Conservation (phyloP, 306 rosid species). For the Citrullus colocynthis region DNA sequence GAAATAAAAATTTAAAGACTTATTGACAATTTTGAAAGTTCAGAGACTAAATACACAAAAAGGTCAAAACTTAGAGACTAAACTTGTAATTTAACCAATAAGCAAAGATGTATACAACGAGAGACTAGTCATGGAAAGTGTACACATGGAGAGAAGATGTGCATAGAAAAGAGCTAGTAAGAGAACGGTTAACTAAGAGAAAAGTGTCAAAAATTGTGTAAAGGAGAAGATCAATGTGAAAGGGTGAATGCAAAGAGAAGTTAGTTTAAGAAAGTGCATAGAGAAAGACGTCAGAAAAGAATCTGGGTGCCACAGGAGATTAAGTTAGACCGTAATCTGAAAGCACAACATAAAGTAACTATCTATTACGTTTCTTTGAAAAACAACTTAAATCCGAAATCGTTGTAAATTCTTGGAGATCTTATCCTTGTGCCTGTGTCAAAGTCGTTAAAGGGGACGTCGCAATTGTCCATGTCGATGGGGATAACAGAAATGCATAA, state of each 20-base stretch:
- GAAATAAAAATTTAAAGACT: too few relatives aligned
- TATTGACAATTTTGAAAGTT: too few relatives aligned
- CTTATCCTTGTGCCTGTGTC: not conserved
- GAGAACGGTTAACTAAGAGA: not conserved
- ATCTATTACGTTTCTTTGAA: not conserved
- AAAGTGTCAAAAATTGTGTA: not conserved
- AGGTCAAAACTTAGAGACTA: too few relatives aligned
- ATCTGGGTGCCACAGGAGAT: not conserved
- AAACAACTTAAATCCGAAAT: not conserved
- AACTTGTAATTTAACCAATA: not conserved
- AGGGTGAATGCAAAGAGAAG: not conserved
- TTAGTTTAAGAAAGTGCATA: not conserved
- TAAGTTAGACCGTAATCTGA: not conserved
- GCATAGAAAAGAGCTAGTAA: not conserved
- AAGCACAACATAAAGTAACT: not conserved
- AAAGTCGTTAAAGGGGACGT: not conserved
- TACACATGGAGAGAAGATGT: not conserved
- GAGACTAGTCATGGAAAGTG: not conserved
- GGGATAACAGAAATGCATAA: not conserved
- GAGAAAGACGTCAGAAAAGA: not conserved
- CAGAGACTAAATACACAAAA: too few relatives aligned
- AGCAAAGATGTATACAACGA: not conserved
- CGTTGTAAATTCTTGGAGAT: not conserved
- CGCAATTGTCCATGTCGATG: not conserved
- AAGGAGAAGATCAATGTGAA: not conserved